Conservation (phyloP, 495 filamentous ascomycete species). For the Daldinia grandis region DNA sequence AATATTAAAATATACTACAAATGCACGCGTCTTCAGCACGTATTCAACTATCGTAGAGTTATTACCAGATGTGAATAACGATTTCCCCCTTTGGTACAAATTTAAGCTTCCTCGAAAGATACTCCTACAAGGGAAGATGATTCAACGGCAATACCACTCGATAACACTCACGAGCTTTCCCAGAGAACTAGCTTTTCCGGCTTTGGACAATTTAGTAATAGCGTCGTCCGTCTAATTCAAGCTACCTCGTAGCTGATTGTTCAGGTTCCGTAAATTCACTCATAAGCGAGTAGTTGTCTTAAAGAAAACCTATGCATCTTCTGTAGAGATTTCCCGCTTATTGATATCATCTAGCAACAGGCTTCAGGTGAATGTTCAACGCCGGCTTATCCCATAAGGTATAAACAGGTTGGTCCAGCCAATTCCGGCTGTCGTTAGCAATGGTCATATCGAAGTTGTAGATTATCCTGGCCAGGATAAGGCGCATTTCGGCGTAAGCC, state of each 20-base stretch:
- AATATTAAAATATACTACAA: not conserved
- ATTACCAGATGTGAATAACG: not conserved
- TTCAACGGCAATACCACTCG: not conserved
- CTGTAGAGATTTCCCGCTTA: not conserved
- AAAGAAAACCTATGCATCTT: not conserved
- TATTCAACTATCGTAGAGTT: not conserved
- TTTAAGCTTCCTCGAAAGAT: not conserved
- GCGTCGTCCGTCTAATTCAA: not conserved
- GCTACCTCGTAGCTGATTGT: not conserved
- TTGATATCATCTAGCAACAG: conserved; percentile 13
- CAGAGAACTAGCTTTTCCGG: not conserved
- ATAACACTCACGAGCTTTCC: not conserved
- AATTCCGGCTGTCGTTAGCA: conserved; percentile 52
- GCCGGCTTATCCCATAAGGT: conserved; percentile 56
- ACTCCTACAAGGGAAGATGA: not conserved
- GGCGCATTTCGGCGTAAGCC: conserved; percentile 62
- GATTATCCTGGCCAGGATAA: conserved; percentile 59
- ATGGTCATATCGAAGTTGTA: conserved; percentile 63
- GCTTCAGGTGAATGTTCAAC: conserved; percentile 44
- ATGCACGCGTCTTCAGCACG: not conserved
- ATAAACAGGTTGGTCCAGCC: conserved; percentile 51
- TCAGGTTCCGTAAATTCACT: not conserved
- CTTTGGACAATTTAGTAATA: not conserved
- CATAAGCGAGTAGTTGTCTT: not conserved
- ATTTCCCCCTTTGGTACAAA: not conserved